Percentiles rank a stretch among this genome's conserved stretches.
Conservation (phyloP, 768 basidiomycete genomes). For the Naganishia vaughanmartiniae region DNA sequence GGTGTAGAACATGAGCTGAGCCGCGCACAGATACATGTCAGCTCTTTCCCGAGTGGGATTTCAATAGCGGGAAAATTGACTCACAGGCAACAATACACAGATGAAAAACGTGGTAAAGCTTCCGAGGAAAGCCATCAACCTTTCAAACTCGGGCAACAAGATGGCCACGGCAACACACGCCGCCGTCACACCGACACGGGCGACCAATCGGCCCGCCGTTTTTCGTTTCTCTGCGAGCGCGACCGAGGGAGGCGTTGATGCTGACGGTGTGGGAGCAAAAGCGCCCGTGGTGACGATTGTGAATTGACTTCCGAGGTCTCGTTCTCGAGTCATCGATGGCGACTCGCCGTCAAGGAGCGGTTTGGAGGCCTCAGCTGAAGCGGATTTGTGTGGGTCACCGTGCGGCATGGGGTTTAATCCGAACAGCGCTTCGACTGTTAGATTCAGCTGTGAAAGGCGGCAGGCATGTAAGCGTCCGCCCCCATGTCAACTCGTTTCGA, state of each 20-base stretch:
- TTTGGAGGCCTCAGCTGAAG: slow-evolving; percentile 19
- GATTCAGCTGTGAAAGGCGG: slow-evolving; percentile 61
- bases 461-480: background rate
- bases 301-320: slow-evolving; percentile 40
- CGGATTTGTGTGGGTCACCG: slow-evolving; percentile 38
- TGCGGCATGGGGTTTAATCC: slow-evolving; percentile 59
- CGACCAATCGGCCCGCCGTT: slow-evolving; percentile 52
- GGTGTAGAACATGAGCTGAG: slow-evolving; percentile 46
- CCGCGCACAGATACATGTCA: background rate
- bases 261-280: slow-evolving; percentile 39
- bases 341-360: slow-evolving; percentile 8
- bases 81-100: slow-evolving; percentile 72
- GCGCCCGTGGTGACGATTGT: slow-evolving; percentile 38
- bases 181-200: slow-evolving; percentile 62
- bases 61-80: slow-evolving; percentile 46
- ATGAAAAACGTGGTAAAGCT: slow-evolving; percentile 78
- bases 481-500: no score
- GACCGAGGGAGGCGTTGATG: background rate
- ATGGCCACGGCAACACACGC: slow-evolving; percentile 70
- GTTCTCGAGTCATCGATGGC: background rate
- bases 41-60: background rate
- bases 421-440: slow-evolving; percentile 75
- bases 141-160: slow-evolving; percentile 71
- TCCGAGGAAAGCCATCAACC: slow-evolving; percentile 79
- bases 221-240: slow-evolving; percentile 33